Evolutionary conservation across 257 asterid species (phyloP).

Genomic region (Ocimum tenuiflorum): DNA sequence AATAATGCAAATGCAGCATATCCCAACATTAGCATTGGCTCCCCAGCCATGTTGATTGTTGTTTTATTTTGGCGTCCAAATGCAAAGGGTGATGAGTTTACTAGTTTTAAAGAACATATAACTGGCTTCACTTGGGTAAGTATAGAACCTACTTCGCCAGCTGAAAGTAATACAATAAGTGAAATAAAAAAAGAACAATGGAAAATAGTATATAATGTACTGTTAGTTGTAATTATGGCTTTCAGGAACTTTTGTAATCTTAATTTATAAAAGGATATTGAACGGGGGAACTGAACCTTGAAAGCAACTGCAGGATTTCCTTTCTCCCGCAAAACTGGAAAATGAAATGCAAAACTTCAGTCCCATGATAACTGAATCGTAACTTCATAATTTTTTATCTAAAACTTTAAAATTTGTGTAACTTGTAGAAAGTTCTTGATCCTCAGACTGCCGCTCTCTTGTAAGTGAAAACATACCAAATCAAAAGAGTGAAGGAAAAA

Average conservation of each 20-base stretch:
- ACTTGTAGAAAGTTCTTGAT: not conserved
- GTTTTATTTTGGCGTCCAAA: not conserved
- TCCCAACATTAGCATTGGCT: not conserved
- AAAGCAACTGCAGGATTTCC: slow-evolving; percentile 6
- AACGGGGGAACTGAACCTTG: not conserved
- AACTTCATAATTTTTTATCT: not conserved
- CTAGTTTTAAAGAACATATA: not conserved
- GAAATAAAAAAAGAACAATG: too few relatives aligned
- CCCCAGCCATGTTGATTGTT: not conserved
- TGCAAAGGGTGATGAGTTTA: not conserved
- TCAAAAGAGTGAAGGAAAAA: not conserved
- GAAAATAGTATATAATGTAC: not conserved
- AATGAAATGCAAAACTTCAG: slow-evolving; percentile 1
- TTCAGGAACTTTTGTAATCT: not conserved
- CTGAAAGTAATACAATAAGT: slow-evolving; percentile 3
- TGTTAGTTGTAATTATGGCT: not conserved
- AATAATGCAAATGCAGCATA: not conserved
- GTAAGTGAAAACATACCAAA: not conserved
- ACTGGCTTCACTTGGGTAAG: not conserved
- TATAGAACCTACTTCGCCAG: not conserved
- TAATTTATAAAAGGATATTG: not conserved
- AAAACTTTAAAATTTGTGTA: not conserved
- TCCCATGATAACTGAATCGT: not conserved
- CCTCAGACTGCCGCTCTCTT: not conserved
- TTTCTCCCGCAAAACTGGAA: slow-evolving; percentile 15